These are phyloP conservation scores for Podospora bellae-mahoneyi DNA, from an alignment of 495 filamentous ascomycete genomes.

Conservation along the genomic window DNA sequence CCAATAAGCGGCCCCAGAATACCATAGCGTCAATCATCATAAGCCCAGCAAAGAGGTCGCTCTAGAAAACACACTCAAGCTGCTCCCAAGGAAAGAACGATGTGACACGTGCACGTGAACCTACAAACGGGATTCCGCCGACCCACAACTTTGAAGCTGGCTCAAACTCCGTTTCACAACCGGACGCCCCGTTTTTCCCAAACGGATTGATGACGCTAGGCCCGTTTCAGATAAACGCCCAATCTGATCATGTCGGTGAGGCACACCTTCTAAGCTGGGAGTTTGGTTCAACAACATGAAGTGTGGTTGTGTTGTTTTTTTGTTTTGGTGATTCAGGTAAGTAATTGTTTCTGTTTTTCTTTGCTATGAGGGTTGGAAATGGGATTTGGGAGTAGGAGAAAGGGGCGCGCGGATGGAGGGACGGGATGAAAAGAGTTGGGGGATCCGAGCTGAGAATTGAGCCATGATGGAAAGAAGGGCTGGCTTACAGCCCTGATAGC, in stretches of 20 bases:
- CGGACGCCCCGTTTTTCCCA: background rate
- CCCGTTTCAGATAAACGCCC: constrained; percentile 4
- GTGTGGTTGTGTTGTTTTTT: background rate
- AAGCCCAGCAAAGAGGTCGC: background rate
- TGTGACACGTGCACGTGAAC: background rate
- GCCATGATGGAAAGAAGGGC: background rate
- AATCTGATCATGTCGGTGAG: background rate
- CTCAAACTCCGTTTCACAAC: background rate
- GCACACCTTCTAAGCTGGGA: background rate
- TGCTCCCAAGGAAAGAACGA: background rate
- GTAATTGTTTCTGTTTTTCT: background rate
- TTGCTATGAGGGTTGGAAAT: background rate
- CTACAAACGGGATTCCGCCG: background rate
- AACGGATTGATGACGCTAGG: background rate
- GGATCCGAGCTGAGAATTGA: background rate
- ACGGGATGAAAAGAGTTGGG: background rate
- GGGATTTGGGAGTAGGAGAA: background rate
- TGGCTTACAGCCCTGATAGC: background rate
- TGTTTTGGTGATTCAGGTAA: background rate
- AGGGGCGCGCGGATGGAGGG: background rate
- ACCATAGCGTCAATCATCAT: background rate
- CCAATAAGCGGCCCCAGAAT: background rate
- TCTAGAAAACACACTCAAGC: background rate
- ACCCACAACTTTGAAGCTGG: background rate
- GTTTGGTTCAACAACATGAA: background rate